Base-by-base conservation (phyloP, 2,329 filamentous ascomycete genomes). In the Penicillium sp. region DNA sequence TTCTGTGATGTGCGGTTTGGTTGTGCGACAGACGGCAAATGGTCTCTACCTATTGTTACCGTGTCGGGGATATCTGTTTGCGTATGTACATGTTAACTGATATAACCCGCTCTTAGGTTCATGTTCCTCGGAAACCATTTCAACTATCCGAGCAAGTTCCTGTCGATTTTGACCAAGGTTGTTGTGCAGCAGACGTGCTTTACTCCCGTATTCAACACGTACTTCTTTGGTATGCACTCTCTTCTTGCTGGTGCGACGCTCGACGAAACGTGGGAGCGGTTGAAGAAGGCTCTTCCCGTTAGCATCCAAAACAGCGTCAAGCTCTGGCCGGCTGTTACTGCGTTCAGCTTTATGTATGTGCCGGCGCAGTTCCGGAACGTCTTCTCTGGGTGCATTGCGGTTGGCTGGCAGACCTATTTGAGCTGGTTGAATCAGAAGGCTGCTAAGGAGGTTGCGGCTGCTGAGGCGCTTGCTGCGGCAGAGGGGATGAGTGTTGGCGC, bases 381-480 rank as follows among this genome's bases (percentile, higher is more conserved):
- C 15, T 93, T 95, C 59, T 81, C 85, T 0, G 88, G 87, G 1
- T 72, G 85, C 6, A 78, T 95, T 56, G 87, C 88, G 1, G 84
- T 95, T 45, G 87, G 86, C 0, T 96, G 90, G 90, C 90, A 95
- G 77, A 89, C 88, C 1, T 96, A 95, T 74, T 64, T 96, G 59
- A 87, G 83, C 58, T 86, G 82, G 68, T 69, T 95, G 62, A 95
- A 95, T 61, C 78, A 84, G 61, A 74, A 75, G 54, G 87, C 87
- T 2, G 87, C 88, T 66, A 73, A 74, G 43, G 72, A 76, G 58
- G 77, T 80, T 55, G 72, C 63, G 53, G 64, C 61, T 34, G 61
- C 53, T 9, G 66, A 68, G 50, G 49, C 34, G 21, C 47, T 45
- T 21, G 47, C 60, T 38, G 57, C 53, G 13, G 57, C 58, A 32